Conservation (phyloP, 2,329 filamentous ascomycete species). For the Neophaeococcomyces mojaviensis region DNA sequence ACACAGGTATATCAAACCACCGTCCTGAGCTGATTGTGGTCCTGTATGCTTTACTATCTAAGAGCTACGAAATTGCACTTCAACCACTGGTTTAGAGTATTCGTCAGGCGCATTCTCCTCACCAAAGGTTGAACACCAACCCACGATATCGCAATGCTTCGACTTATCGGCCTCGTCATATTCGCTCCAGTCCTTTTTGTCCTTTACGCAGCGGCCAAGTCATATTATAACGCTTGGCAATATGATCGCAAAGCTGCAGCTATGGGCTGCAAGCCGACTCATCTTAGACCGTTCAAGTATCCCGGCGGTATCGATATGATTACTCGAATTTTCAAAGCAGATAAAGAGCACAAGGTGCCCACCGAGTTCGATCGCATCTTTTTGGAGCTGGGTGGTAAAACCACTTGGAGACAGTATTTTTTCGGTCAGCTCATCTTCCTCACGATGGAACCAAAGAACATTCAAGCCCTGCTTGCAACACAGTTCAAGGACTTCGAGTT, state of each 20-base stretch:
- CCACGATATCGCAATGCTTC: too few relatives aligned
- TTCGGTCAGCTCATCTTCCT: slow-evolving; percentile 13
- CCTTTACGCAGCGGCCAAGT: background rate
- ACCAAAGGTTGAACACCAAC: too few relatives aligned
- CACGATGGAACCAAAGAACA: slow-evolving; percentile 48
- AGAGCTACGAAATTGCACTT: too few relatives aligned
- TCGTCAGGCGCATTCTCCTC: too few relatives aligned
- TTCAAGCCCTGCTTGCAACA: slow-evolving; percentile 76
- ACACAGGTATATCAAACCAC: too few relatives aligned
- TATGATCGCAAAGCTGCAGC: slow-evolving; percentile 16
- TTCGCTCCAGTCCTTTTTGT: background rate
- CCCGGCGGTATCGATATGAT: slow-evolving; percentile 17
- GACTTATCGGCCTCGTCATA: background rate
- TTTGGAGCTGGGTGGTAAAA: slow-evolving; percentile 10
- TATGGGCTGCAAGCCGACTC: slow-evolving; percentile 15
- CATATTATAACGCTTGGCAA: slow-evolving; percentile 1
- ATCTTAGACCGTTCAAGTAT: slow-evolving; percentile 13
- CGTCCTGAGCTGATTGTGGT: too few relatives aligned
- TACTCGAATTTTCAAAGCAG: slow-evolving; percentile 14
- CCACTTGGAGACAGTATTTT: slow-evolving; percentile 17
- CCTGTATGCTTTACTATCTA: too few relatives aligned
- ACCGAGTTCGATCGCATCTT: slow-evolving; percentile 13
- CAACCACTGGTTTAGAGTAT: too few relatives aligned
- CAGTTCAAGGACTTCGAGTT: slow-evolving; percentile 82
- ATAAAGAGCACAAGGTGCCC: slow-evolving; percentile 15